Conservation (phyloP, 768 basidiomycete species). For the Kwoniella sp. region DNA sequence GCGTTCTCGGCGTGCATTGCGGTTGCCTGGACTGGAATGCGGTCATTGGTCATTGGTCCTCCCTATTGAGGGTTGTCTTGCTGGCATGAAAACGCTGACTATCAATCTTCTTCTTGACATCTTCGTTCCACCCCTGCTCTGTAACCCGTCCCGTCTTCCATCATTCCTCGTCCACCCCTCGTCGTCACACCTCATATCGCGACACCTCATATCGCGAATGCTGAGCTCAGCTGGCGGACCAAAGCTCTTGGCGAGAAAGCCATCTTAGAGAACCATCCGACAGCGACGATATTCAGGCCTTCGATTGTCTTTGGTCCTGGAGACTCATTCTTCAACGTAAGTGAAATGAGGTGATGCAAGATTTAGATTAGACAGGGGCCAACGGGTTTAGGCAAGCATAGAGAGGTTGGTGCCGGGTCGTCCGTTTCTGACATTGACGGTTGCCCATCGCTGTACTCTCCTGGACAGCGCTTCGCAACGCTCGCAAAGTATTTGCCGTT, state of each 20-base stretch:
- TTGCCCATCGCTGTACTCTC: too few species aligned
- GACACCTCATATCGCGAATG: too few species aligned
- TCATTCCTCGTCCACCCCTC: not conserved
- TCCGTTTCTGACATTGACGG: not conserved
- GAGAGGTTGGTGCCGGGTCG: too few species aligned
- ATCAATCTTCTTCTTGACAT: too few species aligned
- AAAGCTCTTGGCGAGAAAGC: conserved; percentile 64
- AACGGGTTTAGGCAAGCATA: too few species aligned
- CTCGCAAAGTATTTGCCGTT: conserved; percentile 68
- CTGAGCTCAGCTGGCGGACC: conserved; percentile 43
- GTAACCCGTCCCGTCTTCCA: too few species aligned
- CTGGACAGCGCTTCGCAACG: conserved; percentile 65
- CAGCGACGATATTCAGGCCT: conserved; percentile 69
- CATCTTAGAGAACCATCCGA: conserved; percentile 60
- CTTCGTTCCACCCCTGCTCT: too few species aligned
- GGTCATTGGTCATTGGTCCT: too few species aligned
- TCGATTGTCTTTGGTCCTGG: conserved; percentile 76
- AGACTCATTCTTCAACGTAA: conserved; percentile 73
- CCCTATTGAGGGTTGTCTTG: too few species aligned
- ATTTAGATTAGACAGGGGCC: too few species aligned
- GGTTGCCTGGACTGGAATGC: too few species aligned
- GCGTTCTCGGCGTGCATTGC: not conserved
- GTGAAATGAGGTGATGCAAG: conserved; percentile 35
- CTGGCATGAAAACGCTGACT: too few species aligned
- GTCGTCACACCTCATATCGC: not conserved